Base-by-base conservation (phyloP, 495 filamentous ascomycete species). In the Talaromyces adpressus region DNA sequence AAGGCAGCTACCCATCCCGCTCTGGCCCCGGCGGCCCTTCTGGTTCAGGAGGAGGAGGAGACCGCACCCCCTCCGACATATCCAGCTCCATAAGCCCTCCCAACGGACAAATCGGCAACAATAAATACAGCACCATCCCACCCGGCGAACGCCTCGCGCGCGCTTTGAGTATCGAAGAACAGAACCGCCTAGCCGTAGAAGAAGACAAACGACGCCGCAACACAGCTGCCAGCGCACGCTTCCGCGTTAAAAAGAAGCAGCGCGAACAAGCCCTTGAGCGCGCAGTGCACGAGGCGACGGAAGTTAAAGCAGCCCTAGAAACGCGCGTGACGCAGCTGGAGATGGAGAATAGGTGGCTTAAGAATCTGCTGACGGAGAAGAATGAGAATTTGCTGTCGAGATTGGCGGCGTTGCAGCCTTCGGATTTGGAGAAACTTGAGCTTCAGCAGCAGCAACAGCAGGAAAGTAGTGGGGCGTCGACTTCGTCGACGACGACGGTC, bases 181-280 rank as follows among this genome's bases (percentile, higher is more conserved):
- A 67, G 74, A 82, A 65, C 82, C 91, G 91, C 14, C 64, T 88
- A 9, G 90, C 88, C 22, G 94, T 94, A 34, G 94, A 98, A 71
- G 94, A 98, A 79, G 94, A 98, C 75, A 98, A 98, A 82, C 91
- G 94, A 30, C 87, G 93, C 56, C 90, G 94, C 61, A 98, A 98
- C 79, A 98, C 94, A 0, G 94, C 94, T 25, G 94, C 94, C 32
- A 90, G 86, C 62, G 94, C 94, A 8, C 90, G 94, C 29, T 98
- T 98, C 86, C 90, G 94, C 61, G 88, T 98, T 66, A 98, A 98
- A 87, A 98, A 98, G 91, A 98, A 98, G 86, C 90, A 95, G 81
- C 90, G 94, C 57, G 94, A 98, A 81, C 87, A 91, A 71, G 89
- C 91, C 1, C 85, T 98, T 57, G 94, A 98, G 78, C 88, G 87